Percentiles rank a stretch among this genome's conserved stretches.
These are phyloP conservation scores for Fusarium ambrosium DNA, from an alignment of 2,329 filamentous ascomycete genomes.

Conservation along the genomic window DNA sequence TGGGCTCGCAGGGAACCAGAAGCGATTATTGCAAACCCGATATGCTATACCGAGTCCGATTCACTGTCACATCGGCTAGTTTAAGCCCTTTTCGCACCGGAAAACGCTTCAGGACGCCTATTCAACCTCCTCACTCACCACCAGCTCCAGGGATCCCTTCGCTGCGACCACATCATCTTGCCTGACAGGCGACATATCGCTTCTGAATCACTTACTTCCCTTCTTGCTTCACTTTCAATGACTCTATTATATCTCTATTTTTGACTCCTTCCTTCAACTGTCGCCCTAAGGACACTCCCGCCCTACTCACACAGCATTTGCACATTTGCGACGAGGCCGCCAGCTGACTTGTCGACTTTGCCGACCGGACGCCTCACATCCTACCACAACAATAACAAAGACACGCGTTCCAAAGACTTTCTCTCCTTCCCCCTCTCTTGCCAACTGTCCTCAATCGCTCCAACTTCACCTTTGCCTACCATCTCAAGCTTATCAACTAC, in stretches of 20 bases:
- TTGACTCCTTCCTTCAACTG: not conserved
- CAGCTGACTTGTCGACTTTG: not conserved
- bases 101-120: not conserved
- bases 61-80: not conserved
- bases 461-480: not conserved
- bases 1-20: not conserved
- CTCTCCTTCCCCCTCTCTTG: not conserved
- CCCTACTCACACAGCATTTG: not conserved
- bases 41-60: not conserved
- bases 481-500: not conserved
- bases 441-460: not conserved
- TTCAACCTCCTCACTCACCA: not conserved
- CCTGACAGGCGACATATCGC: not conserved
- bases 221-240: not conserved
- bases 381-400: not conserved
- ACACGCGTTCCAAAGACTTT: not conserved
- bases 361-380: not conserved
- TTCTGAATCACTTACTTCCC: not conserved
- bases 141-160: not conserved
- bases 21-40: not conserved
- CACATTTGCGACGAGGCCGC: not conserved
- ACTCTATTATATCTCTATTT: not conserved
- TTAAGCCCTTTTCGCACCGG: not conserved
- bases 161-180: not conserved
- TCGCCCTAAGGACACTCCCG: not conserved